Evolutionary conservation across 306 rosid species (phyloP), one percentile per base, ranked within the genome.

Genomic region (Cicer judaicum): DNA sequence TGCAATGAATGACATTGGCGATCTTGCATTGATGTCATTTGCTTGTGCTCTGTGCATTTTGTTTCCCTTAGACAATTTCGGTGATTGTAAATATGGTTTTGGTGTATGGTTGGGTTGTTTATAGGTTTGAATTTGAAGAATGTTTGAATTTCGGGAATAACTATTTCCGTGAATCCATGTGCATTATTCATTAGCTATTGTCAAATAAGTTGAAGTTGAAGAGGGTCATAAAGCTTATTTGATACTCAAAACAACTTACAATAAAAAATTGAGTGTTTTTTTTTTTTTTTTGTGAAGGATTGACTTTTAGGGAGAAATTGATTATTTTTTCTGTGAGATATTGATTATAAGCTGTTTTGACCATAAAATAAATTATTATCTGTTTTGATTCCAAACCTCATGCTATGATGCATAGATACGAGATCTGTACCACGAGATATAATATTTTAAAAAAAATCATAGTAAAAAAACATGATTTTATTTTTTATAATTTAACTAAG

Each of bases 141-240:
- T 64, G 40, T 50, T 42, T 74, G 34, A 46, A 56, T 63, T 48
- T 55, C 47, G 69, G 59, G 65, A 57, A 59, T 59, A 57, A 66
- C 15, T n/a, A 9, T 55, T 57, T 7, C 63, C 7, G 65, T 54
- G 74, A 50, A 66, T 38, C 59, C 66, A 49, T 11, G 40, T 48
- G 64, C 7, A 10, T 24, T 74, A 12, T 43, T 62, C n/a, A 13
- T 52, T 79, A 65, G 39, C 13, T 56, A 7, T 79, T 57, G 14
- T 48, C 59, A 7, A 34, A 44, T 46, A 57, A 19, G 18, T 34
- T 80, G 54, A 15, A 56, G 15, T 39, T 56, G 11, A 48, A 59
- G 62, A 49, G 55, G 61, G 15, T 75, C 39, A 43, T 43, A 50
- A 75, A 40, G 12, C 19, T 40, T 34, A 38, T 74, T 49, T 50